Percentiles rank a stretch among this genome's conserved stretches.
phyloP scores from a whole-genome alignment of 2,329 filamentous ascomycete species.

The Penicillium sp. region DNA sequence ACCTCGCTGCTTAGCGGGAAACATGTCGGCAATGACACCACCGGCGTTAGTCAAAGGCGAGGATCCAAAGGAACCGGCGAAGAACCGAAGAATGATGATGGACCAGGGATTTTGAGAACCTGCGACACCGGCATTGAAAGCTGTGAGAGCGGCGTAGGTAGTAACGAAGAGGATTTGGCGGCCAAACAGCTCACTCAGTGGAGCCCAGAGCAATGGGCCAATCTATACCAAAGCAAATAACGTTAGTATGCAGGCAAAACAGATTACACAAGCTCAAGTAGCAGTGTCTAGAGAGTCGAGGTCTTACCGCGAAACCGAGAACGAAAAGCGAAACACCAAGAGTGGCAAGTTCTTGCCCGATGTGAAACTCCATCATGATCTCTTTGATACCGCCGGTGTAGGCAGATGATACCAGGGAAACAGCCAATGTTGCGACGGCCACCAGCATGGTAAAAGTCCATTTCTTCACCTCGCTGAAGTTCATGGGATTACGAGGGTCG shows the following conservation, averaged over 20 bases:
- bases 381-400: slow-evolving; percentile 30
- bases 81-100: slow-evolving; percentile 64
- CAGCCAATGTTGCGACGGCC: slow-evolving; percentile 65
- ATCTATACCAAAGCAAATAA: slow-evolving; percentile 39
- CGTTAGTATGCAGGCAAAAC: neutral
- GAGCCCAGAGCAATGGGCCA: slow-evolving; percentile 66
- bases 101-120: slow-evolving; percentile 57
- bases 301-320: slow-evolving; percentile 52
- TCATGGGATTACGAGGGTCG: slow-evolving; percentile 67
- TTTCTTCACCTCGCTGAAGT: slow-evolving; percentile 58
- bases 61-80: slow-evolving; percentile 61
- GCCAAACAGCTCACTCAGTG: slow-evolving; percentile 64
- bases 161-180: slow-evolving; percentile 53
- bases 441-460: slow-evolving; percentile 65
- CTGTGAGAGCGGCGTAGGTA: slow-evolving; percentile 57
- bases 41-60: slow-evolving; percentile 49
- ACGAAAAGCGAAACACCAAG: slow-evolving; percentile 66
- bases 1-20: slow-evolving; percentile 53
- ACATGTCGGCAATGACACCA: slow-evolving; percentile 59
- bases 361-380: slow-evolving; percentile 57
- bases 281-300: neutral
- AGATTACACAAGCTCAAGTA: neutral
- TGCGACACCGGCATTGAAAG: slow-evolving; percentile 60
- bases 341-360: slow-evolving; percentile 55
- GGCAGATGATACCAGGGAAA: slow-evolving; percentile 69